phyloP scores from a whole-genome alignment of 2,329 filamentous ascomycete species.

The Diaporthe citriasiana region DNA sequence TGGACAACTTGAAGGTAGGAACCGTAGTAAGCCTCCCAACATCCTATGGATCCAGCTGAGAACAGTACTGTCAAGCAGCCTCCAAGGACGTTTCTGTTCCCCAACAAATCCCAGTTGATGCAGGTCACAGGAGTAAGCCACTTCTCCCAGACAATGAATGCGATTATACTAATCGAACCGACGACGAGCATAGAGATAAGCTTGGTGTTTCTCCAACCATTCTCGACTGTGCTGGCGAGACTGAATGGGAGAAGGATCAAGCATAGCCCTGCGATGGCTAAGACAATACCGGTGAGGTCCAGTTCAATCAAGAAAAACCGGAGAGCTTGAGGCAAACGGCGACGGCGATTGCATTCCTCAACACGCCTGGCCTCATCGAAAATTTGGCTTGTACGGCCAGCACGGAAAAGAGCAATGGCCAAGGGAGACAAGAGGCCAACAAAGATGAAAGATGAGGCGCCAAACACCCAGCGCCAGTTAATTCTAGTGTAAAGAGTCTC shows the following conservation, averaged over 20 bases:
- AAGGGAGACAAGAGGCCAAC: neutral
- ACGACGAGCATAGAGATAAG: neutral
- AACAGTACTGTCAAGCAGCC: neutral
- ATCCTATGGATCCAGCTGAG: neutral
- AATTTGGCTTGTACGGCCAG: too few relatives aligned
- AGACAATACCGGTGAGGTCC: neutral
- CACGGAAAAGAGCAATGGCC: neutral
- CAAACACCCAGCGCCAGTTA: neutral
- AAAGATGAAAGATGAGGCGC: neutral
- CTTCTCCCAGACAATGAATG: neutral
- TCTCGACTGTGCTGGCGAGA: neutral
- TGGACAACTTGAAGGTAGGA: neutral
- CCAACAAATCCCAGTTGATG: neutral
- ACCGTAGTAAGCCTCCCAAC: neutral
- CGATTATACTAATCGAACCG: neutral
- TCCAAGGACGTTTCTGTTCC: neutral
- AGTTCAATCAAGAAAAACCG: neutral
- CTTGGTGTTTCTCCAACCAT: neutral
- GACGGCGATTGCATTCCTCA: neutral
- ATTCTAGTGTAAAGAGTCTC: neutral
- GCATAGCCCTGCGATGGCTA: neutral
- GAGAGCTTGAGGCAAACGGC: neutral
- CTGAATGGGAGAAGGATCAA: neutral
- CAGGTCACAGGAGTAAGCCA: neutral
- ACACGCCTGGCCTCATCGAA: neutral